Conservation (phyloP, 2,329 filamentous ascomycete species). For the Microdochium paspali region DNA sequence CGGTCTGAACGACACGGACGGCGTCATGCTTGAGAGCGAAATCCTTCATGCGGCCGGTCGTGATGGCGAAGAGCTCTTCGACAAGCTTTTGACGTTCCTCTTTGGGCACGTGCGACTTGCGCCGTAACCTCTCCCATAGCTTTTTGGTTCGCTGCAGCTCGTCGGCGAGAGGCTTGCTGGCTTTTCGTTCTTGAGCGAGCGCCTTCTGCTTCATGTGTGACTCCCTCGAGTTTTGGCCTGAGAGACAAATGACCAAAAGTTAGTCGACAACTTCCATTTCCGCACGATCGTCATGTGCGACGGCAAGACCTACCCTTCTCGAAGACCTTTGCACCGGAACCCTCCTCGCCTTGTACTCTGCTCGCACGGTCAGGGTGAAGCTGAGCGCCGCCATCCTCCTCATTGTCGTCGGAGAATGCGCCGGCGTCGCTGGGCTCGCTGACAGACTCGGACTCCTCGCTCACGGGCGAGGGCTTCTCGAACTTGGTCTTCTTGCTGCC, state of each 20-base stretch:
- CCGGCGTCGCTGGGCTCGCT: constrained; percentile 26
- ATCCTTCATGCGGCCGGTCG: constrained; percentile 84
- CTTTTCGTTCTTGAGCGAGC: constrained; percentile 78
- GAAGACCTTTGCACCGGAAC: constrained; percentile 25
- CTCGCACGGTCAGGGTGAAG: constrained; percentile 24
- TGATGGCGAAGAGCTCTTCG: constrained; percentile 81
- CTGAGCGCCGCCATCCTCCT: constrained; percentile 42
- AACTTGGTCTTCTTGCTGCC: constrained; percentile 22
- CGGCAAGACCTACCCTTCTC: constrained; percentile 34
- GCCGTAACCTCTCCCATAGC: constrained; percentile 86
- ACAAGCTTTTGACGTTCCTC: constrained; percentile 84
- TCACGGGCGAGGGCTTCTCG: constrained; percentile 23
- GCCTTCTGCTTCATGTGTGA: constrained; percentile 90
- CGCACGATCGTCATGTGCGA: too few species aligned
- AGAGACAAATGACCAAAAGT: constrained; percentile 2
- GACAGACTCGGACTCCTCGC: constrained; percentile 28
- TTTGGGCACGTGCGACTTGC: constrained; percentile 86
- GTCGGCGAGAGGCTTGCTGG: constrained; percentile 87
- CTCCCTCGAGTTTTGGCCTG: constrained; percentile 66
- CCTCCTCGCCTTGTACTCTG: constrained; percentile 17
- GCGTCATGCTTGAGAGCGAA: constrained; percentile 98
- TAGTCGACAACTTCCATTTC: constrained; percentile 3
- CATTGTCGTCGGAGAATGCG: constrained; percentile 29
- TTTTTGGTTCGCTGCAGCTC: constrained; percentile 85
- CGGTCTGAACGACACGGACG: constrained; percentile 92